phyloP scores from a whole-genome alignment of 2,329 filamentous ascomycete genomes.

The Exophiala mesophila region DNA sequence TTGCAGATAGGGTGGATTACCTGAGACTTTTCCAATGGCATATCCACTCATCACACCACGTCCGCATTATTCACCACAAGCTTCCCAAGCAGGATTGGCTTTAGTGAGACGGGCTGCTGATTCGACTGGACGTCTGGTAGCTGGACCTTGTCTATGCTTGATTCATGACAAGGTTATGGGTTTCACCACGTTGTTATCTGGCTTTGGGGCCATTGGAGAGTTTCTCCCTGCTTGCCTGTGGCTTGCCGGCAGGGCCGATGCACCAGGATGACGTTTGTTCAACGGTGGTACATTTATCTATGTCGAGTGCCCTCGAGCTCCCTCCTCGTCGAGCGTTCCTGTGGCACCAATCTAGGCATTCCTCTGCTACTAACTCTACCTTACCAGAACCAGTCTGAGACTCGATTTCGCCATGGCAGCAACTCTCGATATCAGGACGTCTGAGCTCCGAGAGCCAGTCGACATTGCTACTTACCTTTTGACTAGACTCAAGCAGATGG shows the following conservation, averaged over 20 bases:
- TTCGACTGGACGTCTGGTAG: background rate
- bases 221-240: background rate
- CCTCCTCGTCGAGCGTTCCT: background rate
- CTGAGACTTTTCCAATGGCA: slow-evolving; percentile 1
- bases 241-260: background rate
- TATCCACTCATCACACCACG: background rate
- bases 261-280: background rate
- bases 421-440: slow-evolving; percentile 36
- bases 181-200: background rate
- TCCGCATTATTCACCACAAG: background rate
- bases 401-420: slow-evolving; percentile 13
- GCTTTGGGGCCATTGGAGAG: background rate
- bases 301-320: background rate
- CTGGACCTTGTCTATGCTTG: background rate
- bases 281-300: slow-evolving; percentile 1
- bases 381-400: too few relatives aligned
- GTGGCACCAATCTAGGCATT: background rate
- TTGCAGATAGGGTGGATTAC: slow-evolving; percentile 4
- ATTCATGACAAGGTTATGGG: background rate
- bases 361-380: background rate
- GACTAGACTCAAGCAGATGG: slow-evolving; percentile 45
- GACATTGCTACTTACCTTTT: slow-evolving; percentile 49
- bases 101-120: background rate
- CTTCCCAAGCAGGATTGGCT: background rate
- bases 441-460: slow-evolving; percentile 42